A percentile compares a stretch with the other conserved stretches of the same genome.
These are phyloP conservation scores for Benincasa hispida DNA, from an alignment of 306 rosid species.

Conservation along the genomic window DNA sequence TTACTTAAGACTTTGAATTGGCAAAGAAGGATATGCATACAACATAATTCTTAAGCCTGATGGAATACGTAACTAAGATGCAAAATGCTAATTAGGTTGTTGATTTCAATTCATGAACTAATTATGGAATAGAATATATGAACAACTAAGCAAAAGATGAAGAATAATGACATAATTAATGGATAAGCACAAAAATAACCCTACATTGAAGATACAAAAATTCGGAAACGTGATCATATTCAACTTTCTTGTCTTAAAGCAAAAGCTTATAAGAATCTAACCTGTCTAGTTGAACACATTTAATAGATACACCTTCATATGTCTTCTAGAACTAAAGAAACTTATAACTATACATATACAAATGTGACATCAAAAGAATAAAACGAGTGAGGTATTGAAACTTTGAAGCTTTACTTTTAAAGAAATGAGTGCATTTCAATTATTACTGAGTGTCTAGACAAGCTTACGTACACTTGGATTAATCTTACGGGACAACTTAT, in stretches of 20 bases:
- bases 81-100: background rate
- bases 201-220: background rate
- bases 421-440: too few species aligned
- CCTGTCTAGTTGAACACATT: background rate
- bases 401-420: too few species aligned
- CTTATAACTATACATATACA: background rate
- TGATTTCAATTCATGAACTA: background rate
- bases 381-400: too few species aligned
- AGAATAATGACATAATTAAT: background rate
- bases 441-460: too few species aligned
- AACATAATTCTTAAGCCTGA: background rate
- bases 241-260: background rate
- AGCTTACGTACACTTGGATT: too few species aligned
- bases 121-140: background rate
- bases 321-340: background rate
- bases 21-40: background rate
- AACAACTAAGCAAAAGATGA: background rate
- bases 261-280: background rate
- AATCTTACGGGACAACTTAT: too few species aligned
- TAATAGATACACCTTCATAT: too few species aligned
- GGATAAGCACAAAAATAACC: background rate
- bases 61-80: background rate
- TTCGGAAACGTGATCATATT: background rate
- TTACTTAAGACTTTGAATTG: background rate
- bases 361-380: background rate